phyloP scores from a whole-genome alignment of 306 rosid genomes.

The Vicia sativa region DNA sequence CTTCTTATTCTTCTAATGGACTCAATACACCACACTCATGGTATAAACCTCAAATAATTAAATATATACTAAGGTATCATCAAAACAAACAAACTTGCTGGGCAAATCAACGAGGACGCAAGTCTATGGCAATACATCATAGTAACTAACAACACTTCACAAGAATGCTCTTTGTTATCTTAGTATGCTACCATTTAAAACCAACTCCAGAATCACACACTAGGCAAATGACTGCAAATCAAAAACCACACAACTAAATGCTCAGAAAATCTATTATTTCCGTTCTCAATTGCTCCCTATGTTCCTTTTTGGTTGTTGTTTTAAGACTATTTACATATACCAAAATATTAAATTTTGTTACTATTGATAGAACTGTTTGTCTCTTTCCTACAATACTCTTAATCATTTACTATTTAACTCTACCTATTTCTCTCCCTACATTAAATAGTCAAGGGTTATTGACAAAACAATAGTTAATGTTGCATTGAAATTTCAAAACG shows the following conservation, averaged over 20 bases:
- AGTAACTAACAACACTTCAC: neutral
- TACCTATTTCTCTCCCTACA: no score
- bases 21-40: conserved; percentile 11
- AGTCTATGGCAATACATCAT: conserved; percentile 11
- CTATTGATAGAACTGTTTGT: no score
- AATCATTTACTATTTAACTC: no score
- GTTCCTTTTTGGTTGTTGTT: no score
- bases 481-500: no score
- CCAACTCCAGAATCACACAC: conserved; percentile 24
- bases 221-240: conserved; percentile 8
- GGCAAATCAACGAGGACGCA: conserved; percentile 6
- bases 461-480: no score
- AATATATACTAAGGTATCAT: neutral
- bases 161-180: conserved; percentile 1
- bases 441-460: no score
- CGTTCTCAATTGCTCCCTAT: neutral
- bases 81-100: conserved; percentile 2
- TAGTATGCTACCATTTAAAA: conserved; percentile 17
- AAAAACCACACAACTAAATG: conserved; percentile 6
- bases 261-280: conserved; percentile 15
- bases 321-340: no score
- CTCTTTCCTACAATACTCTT: no score
- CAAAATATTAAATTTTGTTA: no score
- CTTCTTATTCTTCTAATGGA: conserved; percentile 23
- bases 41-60: conserved; percentile 4